Evolutionary conservation across 495 filamentous ascomycete species (phyloP).

Genomic region (Trypethelium eluteriae): DNA sequence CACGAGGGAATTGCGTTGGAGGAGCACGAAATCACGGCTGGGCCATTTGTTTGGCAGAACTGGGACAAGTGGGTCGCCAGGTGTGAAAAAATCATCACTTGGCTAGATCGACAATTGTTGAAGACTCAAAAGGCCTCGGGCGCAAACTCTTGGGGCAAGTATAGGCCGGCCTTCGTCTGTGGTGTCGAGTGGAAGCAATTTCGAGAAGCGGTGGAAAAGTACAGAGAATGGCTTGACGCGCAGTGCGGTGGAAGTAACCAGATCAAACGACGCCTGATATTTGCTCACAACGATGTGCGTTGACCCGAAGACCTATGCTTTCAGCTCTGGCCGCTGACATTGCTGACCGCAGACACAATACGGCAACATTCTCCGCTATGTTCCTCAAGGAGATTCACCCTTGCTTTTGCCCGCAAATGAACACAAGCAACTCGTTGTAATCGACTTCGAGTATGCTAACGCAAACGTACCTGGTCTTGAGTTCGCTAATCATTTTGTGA

Average conservation of each 20-base stretch:
- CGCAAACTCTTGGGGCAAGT: slow-evolving; percentile 30
- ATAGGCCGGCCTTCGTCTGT: slow-evolving; percentile 65
- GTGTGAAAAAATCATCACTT: slow-evolving; percentile 66
- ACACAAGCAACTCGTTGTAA: slow-evolving; percentile 91
- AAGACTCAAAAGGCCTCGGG: slow-evolving; percentile 37
- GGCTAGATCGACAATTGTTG: slow-evolving; percentile 62
- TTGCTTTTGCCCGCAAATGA: slow-evolving; percentile 80
- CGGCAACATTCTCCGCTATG: slow-evolving; percentile 89
- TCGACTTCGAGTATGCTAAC: slow-evolving; percentile 96
- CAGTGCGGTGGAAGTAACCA: slow-evolving; percentile 58
- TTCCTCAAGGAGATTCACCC: slow-evolving; percentile 75
- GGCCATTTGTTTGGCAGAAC: slow-evolving; percentile 78
- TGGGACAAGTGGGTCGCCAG: slow-evolving; percentile 93
- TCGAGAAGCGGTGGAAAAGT: slow-evolving; percentile 64
- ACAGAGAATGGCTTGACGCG: slow-evolving; percentile 64
- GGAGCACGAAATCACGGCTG: slow-evolving; percentile 63
- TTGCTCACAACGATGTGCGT: slow-evolving; percentile 94
- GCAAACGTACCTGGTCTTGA: slow-evolving; percentile 82
- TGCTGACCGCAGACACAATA: slow-evolving; percentile 72
- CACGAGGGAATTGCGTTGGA: slow-evolving; percentile 89
- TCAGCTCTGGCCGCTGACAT: slow-evolving; percentile 11
- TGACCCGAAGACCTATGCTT: neutral
- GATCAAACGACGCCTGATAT: slow-evolving; percentile 70
- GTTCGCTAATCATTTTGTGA: slow-evolving; percentile 94
- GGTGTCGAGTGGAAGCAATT: slow-evolving; percentile 80